Percentiles rank a stretch among this genome's conserved stretches.
Conservation (phyloP, 208 protist genomes). For the Blechomonas ayalai region DNA sequence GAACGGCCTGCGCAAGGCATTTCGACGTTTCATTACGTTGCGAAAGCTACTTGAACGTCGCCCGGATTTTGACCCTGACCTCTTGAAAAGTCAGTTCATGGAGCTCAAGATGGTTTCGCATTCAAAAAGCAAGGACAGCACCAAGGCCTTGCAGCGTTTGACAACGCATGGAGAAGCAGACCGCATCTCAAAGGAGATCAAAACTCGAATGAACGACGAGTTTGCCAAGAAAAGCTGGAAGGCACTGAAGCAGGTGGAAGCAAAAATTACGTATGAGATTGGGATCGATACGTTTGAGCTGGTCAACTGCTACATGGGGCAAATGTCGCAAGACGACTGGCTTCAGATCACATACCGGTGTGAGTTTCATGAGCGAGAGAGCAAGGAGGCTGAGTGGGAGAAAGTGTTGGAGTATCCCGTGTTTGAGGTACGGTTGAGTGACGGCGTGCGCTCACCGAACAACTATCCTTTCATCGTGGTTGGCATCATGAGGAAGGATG, state of each 20-base stretch:
- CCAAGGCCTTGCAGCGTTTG: constrained; percentile 69
- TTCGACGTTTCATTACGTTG: constrained; percentile 84
- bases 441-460: constrained; percentile 65
- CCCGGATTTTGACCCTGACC: constrained; percentile 64
- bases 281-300: constrained; percentile 79
- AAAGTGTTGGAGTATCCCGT: constrained; percentile 80
- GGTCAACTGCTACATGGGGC: constrained; percentile 85
- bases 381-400: constrained; percentile 55
- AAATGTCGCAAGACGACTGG: constrained; percentile 88
- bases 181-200: constrained; percentile 80
- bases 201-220: constrained; percentile 66
- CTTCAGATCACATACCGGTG: constrained; percentile 84
- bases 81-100: constrained; percentile 69
- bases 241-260: constrained; percentile 55
- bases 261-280: constrained; percentile 70
- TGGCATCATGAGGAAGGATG: constrained; percentile 78
- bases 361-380: constrained; percentile 65
- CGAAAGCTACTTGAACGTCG: constrained; percentile 78
- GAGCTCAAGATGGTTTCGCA: constrained; percentile 63
- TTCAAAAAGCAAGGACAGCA: constrained; percentile 43
- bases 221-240: constrained; percentile 88
- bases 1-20: constrained; percentile 53
- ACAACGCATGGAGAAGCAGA: constrained; percentile 84
- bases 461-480: constrained; percentile 85
- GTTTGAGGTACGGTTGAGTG: constrained; percentile 81